Evolutionary conservation across 2,329 filamentous ascomycete genomes (phyloP).

Genomic region (Trichoderma citrinoviride): DNA sequence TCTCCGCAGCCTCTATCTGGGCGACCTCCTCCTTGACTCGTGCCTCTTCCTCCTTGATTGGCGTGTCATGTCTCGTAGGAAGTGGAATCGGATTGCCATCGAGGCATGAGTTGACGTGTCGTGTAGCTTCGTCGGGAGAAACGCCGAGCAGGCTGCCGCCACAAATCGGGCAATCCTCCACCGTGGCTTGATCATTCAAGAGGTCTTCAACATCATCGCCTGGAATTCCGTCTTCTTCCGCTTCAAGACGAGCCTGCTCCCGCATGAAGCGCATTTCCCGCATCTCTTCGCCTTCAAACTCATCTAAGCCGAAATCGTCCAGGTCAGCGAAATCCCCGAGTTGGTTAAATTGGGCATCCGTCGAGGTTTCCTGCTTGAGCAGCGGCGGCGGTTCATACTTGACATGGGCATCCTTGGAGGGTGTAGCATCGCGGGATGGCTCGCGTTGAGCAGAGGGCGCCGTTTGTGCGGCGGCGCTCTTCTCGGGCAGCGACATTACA

Average conservation of each 20-base stretch:
- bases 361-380: slow-evolving; percentile 35
- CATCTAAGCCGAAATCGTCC: slow-evolving; percentile 56
- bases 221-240: slow-evolving; percentile 49
- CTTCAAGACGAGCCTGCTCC: slow-evolving; percentile 67
- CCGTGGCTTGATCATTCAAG: slow-evolving; percentile 33
- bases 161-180: slow-evolving; percentile 72
- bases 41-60: background rate
- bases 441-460: background rate
- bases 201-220: slow-evolving; percentile 36
- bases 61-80: slow-evolving; percentile 30
- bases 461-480: background rate
- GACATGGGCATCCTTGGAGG: background rate
- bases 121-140: slow-evolving; percentile 64
- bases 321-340: slow-evolving; percentile 41
- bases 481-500: slow-evolving; percentile 18
- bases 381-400: slow-evolving; percentile 24
- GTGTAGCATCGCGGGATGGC: background rate
- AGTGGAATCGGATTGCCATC: slow-evolving; percentile 73
- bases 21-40: slow-evolving; percentile 14
- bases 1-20: slow-evolving; percentile 39
- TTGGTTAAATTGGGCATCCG: slow-evolving; percentile 36
- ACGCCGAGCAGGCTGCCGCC: slow-evolving; percentile 59
- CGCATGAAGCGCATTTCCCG: slow-evolving; percentile 69
- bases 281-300: slow-evolving; percentile 61
- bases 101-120: slow-evolving; percentile 90